Base-by-base conservation (phyloP, 208 protist species). In the Wallacemonas sp. region DNA sequence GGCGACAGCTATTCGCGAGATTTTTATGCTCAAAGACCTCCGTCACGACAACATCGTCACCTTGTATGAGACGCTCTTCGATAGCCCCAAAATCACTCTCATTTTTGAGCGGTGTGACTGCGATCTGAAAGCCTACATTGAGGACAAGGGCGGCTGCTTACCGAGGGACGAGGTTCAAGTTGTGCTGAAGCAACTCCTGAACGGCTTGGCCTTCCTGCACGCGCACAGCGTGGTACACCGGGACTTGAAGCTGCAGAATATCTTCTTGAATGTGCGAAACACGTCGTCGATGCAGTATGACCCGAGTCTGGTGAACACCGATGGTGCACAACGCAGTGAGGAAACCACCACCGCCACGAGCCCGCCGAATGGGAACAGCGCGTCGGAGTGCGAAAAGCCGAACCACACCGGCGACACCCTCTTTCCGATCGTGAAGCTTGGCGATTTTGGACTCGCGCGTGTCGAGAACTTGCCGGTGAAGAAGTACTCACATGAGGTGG, bases 41-140 rank as follows among this genome's bases (percentile, higher is more conserved):
- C 76, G 90, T 12, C 98, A 99, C 59, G 75, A 89, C 11, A 99
- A 97, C 65, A 88, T 98, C 33, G 92, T 97, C 2, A 82, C 86
- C 36, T 71, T 99, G 8, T 84, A 94, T 47, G 97, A 99, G 60
- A 97, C 99, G 1, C 93, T 99, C 31, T 96, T 99, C 65, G 94
- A 94, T 17, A 82, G 97, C n/a, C 94, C 94, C 0, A 98, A 98
- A 66, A 93, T 99, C 17, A 98, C 95, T 3, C 80, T 99, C 47
- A 97, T 99, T 8, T 99, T 99, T 61, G 98, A 99, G 80, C 98
- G 92, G 67, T 86, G 98, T 47, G 97, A 99, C 45, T 90, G 91
- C 60, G 98, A 99, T 62, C 64, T 99, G 56, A 99, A 98, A 72
- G 93, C 96, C 54, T 99, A 96, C 68, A 82, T 99, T 62, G 95